Evolutionary conservation across 192 early-diverging fungal genomes (phyloP).

Genomic region (Gigaspora rosea): DNA sequence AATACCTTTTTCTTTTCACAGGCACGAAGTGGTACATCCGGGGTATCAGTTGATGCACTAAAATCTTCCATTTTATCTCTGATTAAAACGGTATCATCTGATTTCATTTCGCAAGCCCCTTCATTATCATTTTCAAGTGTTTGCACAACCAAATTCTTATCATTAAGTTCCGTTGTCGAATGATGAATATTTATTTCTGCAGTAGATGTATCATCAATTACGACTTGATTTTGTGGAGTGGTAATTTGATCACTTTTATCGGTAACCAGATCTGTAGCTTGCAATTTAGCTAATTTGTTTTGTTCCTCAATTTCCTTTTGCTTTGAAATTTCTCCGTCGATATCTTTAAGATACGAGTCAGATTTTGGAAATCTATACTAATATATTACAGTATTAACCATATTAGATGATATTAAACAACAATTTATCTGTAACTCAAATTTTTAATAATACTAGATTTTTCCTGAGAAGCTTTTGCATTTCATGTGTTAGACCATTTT

Average conservation of each 20-base stretch:
- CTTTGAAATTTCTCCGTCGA: slow-evolving; percentile 36
- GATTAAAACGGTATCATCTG: neutral
- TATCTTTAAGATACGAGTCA: slow-evolving; percentile 39
- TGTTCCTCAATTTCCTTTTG: slow-evolving; percentile 18
- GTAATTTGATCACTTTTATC: neutral
- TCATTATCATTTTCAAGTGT: neutral
- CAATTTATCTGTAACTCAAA: too few species aligned
- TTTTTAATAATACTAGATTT: slow-evolving; percentile 4
- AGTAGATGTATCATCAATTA: too few species aligned
- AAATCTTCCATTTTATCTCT: slow-evolving; percentile 9
- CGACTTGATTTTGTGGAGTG: too few species aligned
- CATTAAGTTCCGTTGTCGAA: too few species aligned
- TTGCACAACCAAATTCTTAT: neutral
- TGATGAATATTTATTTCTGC: too few species aligned
- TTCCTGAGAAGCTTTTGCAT: slow-evolving; percentile 30
- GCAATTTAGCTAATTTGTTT: slow-evolving; percentile 28
- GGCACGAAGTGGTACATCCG: slow-evolving; percentile 46
- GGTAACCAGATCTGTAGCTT: neutral
- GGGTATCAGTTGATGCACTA: slow-evolving; percentile 36
- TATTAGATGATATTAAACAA: neutral
- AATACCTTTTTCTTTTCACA: slow-evolving; percentile 60
- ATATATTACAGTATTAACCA: slow-evolving; percentile 11
- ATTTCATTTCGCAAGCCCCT: neutral
- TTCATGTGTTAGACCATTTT: slow-evolving; percentile 29
- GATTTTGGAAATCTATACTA: slow-evolving; percentile 46